phyloP scores from a whole-genome alignment of 805 yeast species.

The Candida montana region DNA sequence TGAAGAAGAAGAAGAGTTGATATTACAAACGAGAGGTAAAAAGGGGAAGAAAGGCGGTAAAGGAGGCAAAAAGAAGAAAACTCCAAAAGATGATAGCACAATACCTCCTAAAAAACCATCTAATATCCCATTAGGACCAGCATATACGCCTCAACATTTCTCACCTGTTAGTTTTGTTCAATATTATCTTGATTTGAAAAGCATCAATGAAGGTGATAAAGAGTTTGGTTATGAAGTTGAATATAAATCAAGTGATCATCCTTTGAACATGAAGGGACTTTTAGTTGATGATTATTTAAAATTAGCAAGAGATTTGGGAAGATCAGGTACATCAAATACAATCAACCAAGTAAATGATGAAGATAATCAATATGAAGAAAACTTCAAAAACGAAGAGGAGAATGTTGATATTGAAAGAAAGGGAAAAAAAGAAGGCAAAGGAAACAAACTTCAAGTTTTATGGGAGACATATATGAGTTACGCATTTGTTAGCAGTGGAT shows the following conservation, averaged over 20 bases:
- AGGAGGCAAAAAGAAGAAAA: constrained; percentile 22
- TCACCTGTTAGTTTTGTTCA: constrained; percentile 71
- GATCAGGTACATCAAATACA: constrained; percentile 25
- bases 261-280: constrained; percentile 48
- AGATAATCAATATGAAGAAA: background rate
- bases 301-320: constrained; percentile 49
- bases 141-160: constrained; percentile 61
- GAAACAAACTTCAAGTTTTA: constrained; percentile 30
- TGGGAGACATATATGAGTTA: constrained; percentile 56
- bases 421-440: constrained; percentile 13
- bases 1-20: constrained; percentile 14
- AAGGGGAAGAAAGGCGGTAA: constrained; percentile 21
- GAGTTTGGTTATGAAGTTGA: constrained; percentile 58
- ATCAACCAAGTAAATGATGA: background rate
- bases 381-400: background rate
- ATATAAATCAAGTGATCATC: constrained; percentile 59
- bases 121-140: constrained; percentile 62
- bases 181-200: constrained; percentile 60
- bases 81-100: constrained; percentile 46
- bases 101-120: constrained; percentile 57
- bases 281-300: constrained; percentile 60
- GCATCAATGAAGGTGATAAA: constrained; percentile 37
- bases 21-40: constrained; percentile 2
- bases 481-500: constrained; percentile 51
- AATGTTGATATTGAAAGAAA: background rate